A percentile compares a stretch with the other conserved stretches of the same genome.
Conservation (phyloP, 805 yeast genomes). For the Candida vaughaniae region DNA sequence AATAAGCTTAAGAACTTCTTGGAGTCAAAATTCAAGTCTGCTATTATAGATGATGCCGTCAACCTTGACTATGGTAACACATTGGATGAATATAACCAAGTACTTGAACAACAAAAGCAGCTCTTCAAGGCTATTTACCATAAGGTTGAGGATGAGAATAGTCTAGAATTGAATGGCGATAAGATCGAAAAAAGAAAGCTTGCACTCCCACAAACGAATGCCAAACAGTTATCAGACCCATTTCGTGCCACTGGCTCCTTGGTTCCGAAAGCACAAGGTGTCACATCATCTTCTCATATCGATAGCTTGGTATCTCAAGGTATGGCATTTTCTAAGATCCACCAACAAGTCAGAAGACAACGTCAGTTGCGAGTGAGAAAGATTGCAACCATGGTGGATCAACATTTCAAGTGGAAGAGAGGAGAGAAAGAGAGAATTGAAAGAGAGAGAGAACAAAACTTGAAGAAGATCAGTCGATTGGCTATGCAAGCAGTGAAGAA, state of each 20-base stretch:
- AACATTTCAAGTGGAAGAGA: conserved; percentile 77
- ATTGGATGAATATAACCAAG: conserved; percentile 58
- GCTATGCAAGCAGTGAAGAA: conserved; percentile 83
- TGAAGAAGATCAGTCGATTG: conserved; percentile 69
- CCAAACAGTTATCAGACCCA: conserved; percentile 44
- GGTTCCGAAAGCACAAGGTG: conserved; percentile 44
- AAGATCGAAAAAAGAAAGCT: conserved; percentile 50
- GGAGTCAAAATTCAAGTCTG: conserved; percentile 26
- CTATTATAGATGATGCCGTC: conserved; percentile 38
- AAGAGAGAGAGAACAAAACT: conserved; percentile 71
- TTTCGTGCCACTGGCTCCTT: conserved; percentile 44
- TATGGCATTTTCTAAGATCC: conserved; percentile 62
- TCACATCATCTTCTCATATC: conserved; percentile 49
- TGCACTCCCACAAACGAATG: conserved; percentile 38
- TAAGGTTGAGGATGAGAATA: conserved; percentile 32
- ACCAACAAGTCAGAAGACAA: conserved; percentile 61
- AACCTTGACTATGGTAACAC: conserved; percentile 29
- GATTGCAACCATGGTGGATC: conserved; percentile 79
- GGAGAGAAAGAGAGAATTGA: conserved; percentile 85
- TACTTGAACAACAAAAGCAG: conserved; percentile 52
- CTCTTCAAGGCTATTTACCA: conserved; percentile 47
- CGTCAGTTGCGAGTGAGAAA: conserved; percentile 69
- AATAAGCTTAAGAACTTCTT: conserved; percentile 26
- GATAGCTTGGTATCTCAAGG: conserved; percentile 83
- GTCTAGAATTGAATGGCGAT: conserved; percentile 43